Evolutionary conservation across 306 rosid genomes (phyloP), one percentile per base, ranked within the genome.

Genomic region (Cucurbita argyrosperma): DNA sequence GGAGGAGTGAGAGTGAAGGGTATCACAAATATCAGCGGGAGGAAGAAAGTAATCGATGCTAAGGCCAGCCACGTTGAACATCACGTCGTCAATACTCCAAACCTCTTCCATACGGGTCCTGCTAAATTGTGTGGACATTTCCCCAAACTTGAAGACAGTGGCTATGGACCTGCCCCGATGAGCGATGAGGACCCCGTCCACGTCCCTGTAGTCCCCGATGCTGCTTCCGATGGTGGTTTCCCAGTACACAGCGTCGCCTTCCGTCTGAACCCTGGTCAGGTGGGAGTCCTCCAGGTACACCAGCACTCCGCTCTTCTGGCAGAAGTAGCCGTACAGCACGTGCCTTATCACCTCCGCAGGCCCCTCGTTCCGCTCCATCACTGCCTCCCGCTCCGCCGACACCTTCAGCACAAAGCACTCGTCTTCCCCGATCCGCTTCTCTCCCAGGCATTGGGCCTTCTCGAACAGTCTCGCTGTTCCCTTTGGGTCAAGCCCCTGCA

Each of bases 221-320:
- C 87, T 88, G 77, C 99, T 94, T 0, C 99, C 99, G 60, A 91
- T 94, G 37, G 96, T 94, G 57, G 97, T 94, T 84, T 94, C 99
- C 99, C 97, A 91, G 15, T 87, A 94, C 61, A 94, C 90, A 0
- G 86, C 82, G 56, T 94, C 87, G 2, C 42, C 73, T 68, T 68
- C 84, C 2, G 88, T 80, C 58, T 88, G 88, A 0, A 94, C 96
- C 65, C 97, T 79, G 0, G 99, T 94, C 11, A 94, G 88, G 82
- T 94, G 97, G 0, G 99, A 91, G 81, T 94, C 99, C 81, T 94
- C 99, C 2, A 94, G 43, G 88, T 91, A 94, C 35, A 94, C 78
- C 23, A 94, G 92, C 65, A 94, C 95, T 1, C 99, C 99, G 74
- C 91, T 90, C 77, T 88, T 94, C 81, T 94, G 99, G 72, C 97